These are phyloP conservation scores for Striga asiatica DNA, from an alignment of 257 asterid species.

Conservation along the genomic window DNA sequence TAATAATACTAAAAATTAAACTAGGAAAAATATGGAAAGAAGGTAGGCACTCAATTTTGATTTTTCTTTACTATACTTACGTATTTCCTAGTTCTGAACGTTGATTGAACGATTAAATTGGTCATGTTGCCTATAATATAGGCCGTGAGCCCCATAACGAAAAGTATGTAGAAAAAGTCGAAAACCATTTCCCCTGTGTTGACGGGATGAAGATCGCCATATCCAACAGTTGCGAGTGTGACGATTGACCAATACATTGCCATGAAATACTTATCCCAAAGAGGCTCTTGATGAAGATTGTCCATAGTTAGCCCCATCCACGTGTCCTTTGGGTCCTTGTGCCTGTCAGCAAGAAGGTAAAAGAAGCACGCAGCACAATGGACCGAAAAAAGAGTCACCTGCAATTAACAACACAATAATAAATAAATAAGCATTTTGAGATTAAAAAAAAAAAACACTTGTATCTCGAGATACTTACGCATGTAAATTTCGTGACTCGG, in stretches of 20 bases:
- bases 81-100: conserved; percentile 59
- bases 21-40: neutral
- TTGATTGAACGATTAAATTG: conserved; percentile 72
- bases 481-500: conserved; percentile 50
- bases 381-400: conserved; percentile 66
- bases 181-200: conserved; percentile 50
- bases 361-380: conserved; percentile 57
- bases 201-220: conserved; percentile 73
- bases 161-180: conserved; percentile 42
- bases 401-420: neutral
- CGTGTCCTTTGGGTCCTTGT: conserved; percentile 29
- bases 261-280: conserved; percentile 40
- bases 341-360: conserved; percentile 40
- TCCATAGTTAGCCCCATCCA: conserved; percentile 32
- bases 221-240: conserved; percentile 56
- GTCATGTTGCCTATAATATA: conserved; percentile 84
- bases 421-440: conserved; percentile 6
- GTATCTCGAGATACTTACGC: conserved; percentile 39
- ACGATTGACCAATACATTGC: conserved; percentile 60
- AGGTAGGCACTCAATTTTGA: neutral
- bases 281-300: conserved; percentile 17
- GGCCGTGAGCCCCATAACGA: conserved; percentile 57
- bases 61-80: too few species aligned
- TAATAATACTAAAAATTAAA: neutral
- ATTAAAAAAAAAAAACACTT: conserved; percentile 1